phyloP scores from a whole-genome alignment of 140 eudicot species.

The Eryngium alpinum region DNA sequence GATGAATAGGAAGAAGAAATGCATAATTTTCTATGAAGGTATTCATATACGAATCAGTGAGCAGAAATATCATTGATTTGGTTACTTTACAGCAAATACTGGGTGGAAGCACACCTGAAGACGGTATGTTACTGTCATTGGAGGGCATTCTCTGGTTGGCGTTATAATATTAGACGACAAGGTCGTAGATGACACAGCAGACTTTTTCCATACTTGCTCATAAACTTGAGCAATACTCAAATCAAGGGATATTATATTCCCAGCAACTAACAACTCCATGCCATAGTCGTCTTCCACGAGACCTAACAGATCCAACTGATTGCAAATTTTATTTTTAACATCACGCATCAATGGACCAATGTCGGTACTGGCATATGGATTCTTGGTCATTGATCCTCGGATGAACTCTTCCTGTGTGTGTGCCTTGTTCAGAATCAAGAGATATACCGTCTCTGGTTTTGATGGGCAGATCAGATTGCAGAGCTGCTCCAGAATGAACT shows the following conservation, averaged over 20 bases:
- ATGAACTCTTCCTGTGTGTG: constrained; percentile 99
- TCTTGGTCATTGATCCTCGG: constrained; percentile 97
- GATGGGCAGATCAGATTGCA: constrained; percentile 97
- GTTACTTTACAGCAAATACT: not conserved
- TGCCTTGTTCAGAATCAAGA: constrained; percentile 87
- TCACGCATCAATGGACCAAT: constrained; percentile 99
- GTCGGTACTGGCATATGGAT: constrained; percentile 94
- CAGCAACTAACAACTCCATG: constrained; percentile 94
- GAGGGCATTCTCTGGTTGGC: constrained; percentile 76
- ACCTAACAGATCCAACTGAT: constrained; percentile 89
- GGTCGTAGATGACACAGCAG: constrained; percentile 52
- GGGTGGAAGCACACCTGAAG: constrained; percentile 64
- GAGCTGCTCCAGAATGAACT: constrained; percentile 98
- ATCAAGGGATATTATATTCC: constrained; percentile 93
- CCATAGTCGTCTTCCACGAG: constrained; percentile 97
- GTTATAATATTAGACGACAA: constrained; percentile 47
- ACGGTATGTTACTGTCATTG: constrained; percentile 94
- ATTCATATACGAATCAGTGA: not conserved
- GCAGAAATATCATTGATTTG: not conserved
- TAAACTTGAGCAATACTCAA: constrained; percentile 89
- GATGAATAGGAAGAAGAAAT: constrained; percentile 10
- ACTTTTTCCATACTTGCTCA: constrained; percentile 97
- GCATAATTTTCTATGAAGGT: constrained; percentile 7
- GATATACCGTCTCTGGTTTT: constrained; percentile 93
- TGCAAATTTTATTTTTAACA: constrained; percentile 96